Base-by-base conservation (phyloP, 331 rosid species). In the Saraca asoca region DNA sequence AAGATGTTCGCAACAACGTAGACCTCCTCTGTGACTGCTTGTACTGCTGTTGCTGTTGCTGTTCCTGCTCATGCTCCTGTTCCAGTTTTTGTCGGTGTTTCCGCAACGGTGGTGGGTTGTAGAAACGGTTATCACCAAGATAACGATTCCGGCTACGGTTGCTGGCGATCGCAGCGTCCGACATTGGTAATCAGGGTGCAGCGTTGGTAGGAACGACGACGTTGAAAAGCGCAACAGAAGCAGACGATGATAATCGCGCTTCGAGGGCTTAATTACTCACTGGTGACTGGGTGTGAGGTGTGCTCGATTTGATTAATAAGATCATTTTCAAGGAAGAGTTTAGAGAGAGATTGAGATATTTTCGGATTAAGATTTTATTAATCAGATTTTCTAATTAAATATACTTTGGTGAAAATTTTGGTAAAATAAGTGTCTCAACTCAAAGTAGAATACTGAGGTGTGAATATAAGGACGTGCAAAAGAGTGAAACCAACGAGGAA, bases 81-180 rank as follows among this genome's bases (percentile, higher is more conserved):
- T 58, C 82, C 52, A 77, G 84, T 62, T 83, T 77, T 29, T 68
- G 87, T 69, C 75, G 80, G n/a, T 85, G 81, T 20, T 87, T 90
- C 10, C 97, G 87, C 58, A 88, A 52, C 69, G 94, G 83, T 51
- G 96, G 97, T 8, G 97, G 97, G 51, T 87, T 83, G 65, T 88
- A 88, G 74, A 88, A 91, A 29, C 94, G 93, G 69, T 86, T 81
- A 16, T 83, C 96, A 6, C 96, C 90, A 12, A 80, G 61, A 24
- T 62, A 66, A 0, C 81, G 73, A 57, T 71, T 80, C 7, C 81
- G 78, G 76, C 9, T 62, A 41, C 96, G 95, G 70, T 39, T 67
- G 75, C 85, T 85, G 52, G 80, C 74, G 64, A 79, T 81, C 67
- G 95, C 78, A 65, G 80, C 85, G 46, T 89, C 81, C 50, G 95